Evolutionary conservation across 2,329 filamentous ascomycete genomes (phyloP).

Genomic region (Macrophomina phaseolina): DNA sequence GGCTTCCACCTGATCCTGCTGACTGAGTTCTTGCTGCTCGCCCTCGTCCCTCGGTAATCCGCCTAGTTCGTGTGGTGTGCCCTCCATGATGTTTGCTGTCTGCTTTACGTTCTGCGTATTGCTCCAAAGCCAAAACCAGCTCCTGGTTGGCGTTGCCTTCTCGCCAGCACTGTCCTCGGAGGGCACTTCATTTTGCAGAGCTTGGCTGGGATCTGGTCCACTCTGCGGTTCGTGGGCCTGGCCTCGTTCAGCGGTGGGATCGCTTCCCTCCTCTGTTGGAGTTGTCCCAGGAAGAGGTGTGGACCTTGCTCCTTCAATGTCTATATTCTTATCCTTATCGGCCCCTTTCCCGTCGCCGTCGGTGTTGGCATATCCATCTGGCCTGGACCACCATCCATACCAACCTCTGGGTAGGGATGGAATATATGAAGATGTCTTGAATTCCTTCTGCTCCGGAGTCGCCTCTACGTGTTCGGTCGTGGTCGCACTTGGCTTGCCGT

Average conservation of each 20-base stretch:
- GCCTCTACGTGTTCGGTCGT: conserved; percentile 4
- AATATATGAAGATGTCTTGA: conserved; percentile 28
- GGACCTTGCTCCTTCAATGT: conserved; percentile 45
- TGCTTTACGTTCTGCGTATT: conserved; percentile 50
- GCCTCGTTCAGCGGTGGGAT: conserved; percentile 29
- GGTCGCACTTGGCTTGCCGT: conserved; percentile 1
- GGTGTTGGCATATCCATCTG: conserved; percentile 52
- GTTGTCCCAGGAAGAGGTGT: conserved; percentile 49
- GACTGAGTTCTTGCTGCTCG: neutral
- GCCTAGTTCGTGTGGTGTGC: neutral
- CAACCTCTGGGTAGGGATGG: conserved; percentile 40
- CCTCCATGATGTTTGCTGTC: conserved; percentile 28
- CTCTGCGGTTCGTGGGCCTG: conserved; percentile 36
- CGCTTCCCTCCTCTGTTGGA: conserved; percentile 40
- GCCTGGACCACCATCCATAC: conserved; percentile 58
- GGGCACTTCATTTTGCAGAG: neutral
- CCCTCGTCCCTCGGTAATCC: neutral
- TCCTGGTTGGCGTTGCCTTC: conserved; percentile 38
- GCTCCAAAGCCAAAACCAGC: conserved; percentile 59
- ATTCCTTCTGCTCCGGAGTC: conserved; percentile 31
- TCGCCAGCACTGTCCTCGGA: conserved; percentile 21
- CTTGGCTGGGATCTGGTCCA: neutral
- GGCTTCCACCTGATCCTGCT: neutral
- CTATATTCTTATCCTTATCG: conserved; percentile 31
- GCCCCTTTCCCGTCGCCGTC: conserved; percentile 42